Base-by-base conservation (phyloP, 129 eudicot genomes). In the Mikania micrantha region DNA sequence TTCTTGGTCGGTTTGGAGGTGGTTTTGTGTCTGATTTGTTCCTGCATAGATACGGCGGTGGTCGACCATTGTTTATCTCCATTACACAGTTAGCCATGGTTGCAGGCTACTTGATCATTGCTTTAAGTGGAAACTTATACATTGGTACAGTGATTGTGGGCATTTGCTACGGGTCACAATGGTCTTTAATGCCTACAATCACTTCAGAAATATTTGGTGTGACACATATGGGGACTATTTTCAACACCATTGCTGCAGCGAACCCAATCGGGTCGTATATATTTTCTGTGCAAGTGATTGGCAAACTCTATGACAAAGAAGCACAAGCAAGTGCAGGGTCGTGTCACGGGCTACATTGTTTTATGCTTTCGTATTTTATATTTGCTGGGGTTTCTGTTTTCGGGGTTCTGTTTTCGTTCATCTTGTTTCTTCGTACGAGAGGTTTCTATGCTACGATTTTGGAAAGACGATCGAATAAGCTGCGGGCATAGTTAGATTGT, bases 161-260 rank as follows among this genome's bases (percentile, higher is more conserved):
- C 8, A 62, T 93, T 31, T 88, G 98, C 42, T 84, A 93, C 35
- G 98, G 98, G 27, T 78, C 95, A 21, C 95, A 84, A 7, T 93
- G 98, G 98, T 89, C 96, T 11, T 50, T 93, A 47, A 93, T 89
- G 99, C 99, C 99, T 16, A 89, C 96, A 2, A 84, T 93, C 16
- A 79, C 92, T 25, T 82, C 86, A 0, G 99, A 93, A 68, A 87
- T 93, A 25, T 93, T 89, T 59, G 99, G 99, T 7, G 90, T 89
- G 67, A 48, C 35, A 22, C 91, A 93, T 70, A 76, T 93, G 95
- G 99, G 96, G 60, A 89, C 96, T 35, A 93, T 89, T 19, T 89
- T 88, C 47, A 93, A 89, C 80, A 86, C 95, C 20, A 89, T 93
- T 3, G 92, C 87, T 7, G 73, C 78, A 8, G 99, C 93, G 34